A percentile compares a stretch with the other conserved stretches of the same genome.
Evolutionary conservation across 805 yeast genomes (phyloP).

Genomic region (Scheffersomyces spartinae): DNA sequence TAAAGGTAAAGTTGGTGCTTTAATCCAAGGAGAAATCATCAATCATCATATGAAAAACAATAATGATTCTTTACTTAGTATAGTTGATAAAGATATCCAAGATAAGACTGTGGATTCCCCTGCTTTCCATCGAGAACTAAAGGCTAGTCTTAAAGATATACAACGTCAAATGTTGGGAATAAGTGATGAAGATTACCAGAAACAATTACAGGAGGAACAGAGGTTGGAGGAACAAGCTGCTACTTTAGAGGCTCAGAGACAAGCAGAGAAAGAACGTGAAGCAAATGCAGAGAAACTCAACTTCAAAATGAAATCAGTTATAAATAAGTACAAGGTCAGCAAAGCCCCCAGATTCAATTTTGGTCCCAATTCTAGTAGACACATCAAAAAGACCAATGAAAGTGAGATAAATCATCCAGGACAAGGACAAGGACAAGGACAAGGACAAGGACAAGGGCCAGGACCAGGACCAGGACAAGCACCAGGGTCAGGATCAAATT

Average conservation of each 20-base stretch:
- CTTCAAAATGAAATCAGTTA: slow-evolving; percentile 13
- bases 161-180: slow-evolving; percentile 20
- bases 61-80: slow-evolving; percentile 15
- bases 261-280: slow-evolving; percentile 2
- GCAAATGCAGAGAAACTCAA: slow-evolving; percentile 14
- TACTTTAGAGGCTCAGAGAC: slow-evolving; percentile 3
- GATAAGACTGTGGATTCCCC: slow-evolving; percentile 32
- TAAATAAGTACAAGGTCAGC: slow-evolving; percentile 11
- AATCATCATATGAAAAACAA: slow-evolving; percentile 6
- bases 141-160: slow-evolving; percentile 21
- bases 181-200: slow-evolving; percentile 27
- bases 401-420: slow-evolving; percentile 1
- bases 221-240: slow-evolving; percentile 5
- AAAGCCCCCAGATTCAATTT: slow-evolving; percentile 26
- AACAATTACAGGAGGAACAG: slow-evolving; percentile 8
- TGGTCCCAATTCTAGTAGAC: slow-evolving; percentile 2
- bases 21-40: slow-evolving; percentile 37
- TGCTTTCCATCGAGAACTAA: slow-evolving; percentile 21
- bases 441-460: background rate
- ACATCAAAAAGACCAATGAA: slow-evolving; percentile 2
- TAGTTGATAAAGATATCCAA: slow-evolving; percentile 33
- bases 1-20: slow-evolving; percentile 38
- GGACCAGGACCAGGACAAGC: background rate
- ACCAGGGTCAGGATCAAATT: background rate
- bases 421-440: background rate